Evolutionary conservation across 2,329 filamentous ascomycete genomes (phyloP), one percentile per base, ranked within the genome.

Genomic region (Phaeosphaeria sp.): DNA sequence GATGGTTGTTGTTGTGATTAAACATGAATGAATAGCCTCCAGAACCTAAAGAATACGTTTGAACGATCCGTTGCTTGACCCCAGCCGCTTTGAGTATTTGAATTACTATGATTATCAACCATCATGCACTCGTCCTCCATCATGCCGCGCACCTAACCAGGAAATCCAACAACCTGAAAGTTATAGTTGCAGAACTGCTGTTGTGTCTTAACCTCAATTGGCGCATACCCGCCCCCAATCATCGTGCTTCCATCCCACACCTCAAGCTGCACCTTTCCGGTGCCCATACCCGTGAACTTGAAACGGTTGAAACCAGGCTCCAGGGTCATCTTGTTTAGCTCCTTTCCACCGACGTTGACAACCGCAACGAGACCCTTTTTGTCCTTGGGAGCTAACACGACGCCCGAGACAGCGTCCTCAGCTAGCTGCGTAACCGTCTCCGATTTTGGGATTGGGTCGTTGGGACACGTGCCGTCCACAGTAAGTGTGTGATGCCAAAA

Each of bases 401-500:
- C 52, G 20, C 54, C 58, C 5, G 46, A 59, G 3, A 65, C 58
- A 2, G 51, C 54, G 15, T 65, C 60, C 17, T 65, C 58, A 15
- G 52, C 60, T 39, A 48, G 55, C 1, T 15, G 53, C 7, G 41
- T 30, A 9, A 65, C 57, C 22, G 62, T 55, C 3, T 4, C 13
- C 9, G 60, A 59, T 33, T 82, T 1, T 56, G 60, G 1, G 71
- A 83, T 54, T 33, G 84, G 15, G 81, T 80, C 4, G 76, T 79
- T 20, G 81, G 81, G 39, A 68, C 79, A 33, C 60, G 75, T 57
- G 69, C 78, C 64, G 27, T 62, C 67, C 6, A 61, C 54, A 6
- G 60, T 57, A 10, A 67, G 58, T 2, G 64, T 68, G 72, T 73
- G 30, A 13, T 65, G 60, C 62, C 55, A 63, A 43, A 66, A 70